Evolutionary conservation across 129 eudicot genomes (phyloP), one percentile per base, ranked within the genome.

Genomic region (Deinandra increscens): DNA sequence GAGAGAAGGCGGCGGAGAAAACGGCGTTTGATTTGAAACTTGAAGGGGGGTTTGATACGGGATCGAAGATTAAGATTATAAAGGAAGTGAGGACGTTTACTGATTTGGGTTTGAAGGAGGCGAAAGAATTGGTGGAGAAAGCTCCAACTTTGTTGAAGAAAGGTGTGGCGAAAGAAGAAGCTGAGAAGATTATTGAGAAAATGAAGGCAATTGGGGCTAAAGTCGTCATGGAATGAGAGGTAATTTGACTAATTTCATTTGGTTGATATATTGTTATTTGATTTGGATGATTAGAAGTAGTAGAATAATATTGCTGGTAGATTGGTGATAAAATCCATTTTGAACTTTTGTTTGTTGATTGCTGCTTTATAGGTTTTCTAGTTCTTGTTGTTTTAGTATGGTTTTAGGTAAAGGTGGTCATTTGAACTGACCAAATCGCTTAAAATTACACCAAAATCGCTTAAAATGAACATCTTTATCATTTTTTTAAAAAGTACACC

Each of bases 41-140:
- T 53, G 95, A 91, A 69, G 92, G 84, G 4, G 97, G 96, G 36
- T 92, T 78, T 69, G 98, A 92, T 53, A 79, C 82, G 1, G 88
- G 78, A 14, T 76, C 81, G 23, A 92, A 92, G 85, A 88, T 92
- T 59, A 92, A 88, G 91, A 86, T 92, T 17, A 92, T 92, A 29
- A 92, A 92, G 86, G 98, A 92, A 64, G 96, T 92, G 50, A 88
- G 96, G 60, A 82, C 89, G 3, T 86, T 82, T 68, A 92, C 98
- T 61, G 89, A 81, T 72, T 67, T 92, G 69, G 98, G 98, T 34
- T 75, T 92, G 86, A 92, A 92, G 86, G 96, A 92, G 59, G 98
- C 98, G 7, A 92, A 92, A 69, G 98, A 88, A 10, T 69, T 92
- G 84, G 98, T 92, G 79, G 98, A 92, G 80, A 92, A 88, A 65